These are phyloP conservation scores for Pelargonium hybrid DNA, from an alignment of 441 rosid genomes.

Conservation along the genomic window DNA sequence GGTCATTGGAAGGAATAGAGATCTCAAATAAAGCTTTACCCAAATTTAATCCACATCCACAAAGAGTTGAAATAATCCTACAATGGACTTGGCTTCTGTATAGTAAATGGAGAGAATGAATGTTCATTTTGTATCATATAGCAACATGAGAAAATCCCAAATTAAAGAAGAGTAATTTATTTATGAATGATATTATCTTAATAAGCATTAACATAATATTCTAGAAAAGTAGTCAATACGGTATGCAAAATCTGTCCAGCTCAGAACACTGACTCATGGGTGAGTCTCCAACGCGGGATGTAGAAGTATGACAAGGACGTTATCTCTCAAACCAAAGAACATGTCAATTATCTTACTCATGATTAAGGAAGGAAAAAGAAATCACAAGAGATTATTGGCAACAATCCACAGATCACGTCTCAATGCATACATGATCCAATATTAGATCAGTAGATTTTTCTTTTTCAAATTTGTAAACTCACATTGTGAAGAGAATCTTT, in stretches of 20 bases:
- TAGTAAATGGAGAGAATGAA: neutral
- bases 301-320: neutral
- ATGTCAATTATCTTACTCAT: neutral
- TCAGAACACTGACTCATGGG: neutral
- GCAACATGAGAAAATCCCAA: neutral
- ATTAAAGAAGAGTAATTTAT: neutral
- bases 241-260: neutral
- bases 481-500: constrained; percentile 38
- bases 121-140: neutral
- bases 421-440: neutral
- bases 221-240: neutral
- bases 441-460: neutral
- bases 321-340: neutral
- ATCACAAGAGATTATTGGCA: too few relatives aligned
- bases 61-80: neutral
- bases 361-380: neutral
- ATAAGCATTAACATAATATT: neutral
- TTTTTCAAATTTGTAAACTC: constrained; percentile 20
- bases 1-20: neutral
- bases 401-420: neutral
- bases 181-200: neutral
- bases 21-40: neutral
- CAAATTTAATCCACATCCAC: neutral
- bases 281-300: neutral
- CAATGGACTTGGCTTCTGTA: neutral